Evolutionary conservation across 73 alveolate species (phyloP), one percentile per base, ranked within the genome.

Genomic region (Symbiodinium natans): DNA sequence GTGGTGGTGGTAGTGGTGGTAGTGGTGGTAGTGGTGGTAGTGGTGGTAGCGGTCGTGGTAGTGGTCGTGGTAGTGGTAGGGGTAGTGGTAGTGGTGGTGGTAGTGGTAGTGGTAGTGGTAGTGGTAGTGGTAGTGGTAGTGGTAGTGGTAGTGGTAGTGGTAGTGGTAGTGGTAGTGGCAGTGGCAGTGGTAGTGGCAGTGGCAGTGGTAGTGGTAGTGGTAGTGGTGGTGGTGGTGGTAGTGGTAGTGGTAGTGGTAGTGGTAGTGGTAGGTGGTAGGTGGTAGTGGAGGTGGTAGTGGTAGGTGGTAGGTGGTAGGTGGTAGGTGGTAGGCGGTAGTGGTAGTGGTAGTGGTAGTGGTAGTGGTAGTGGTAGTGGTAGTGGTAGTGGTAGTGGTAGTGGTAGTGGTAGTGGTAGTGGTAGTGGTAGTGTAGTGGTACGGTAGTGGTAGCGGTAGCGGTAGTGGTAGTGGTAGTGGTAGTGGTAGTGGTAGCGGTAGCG

Each of bases 141-240:
- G 82, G 82, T 68, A 19, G 36, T 68, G 82, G 36, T 68, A 19
- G 82, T 68, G 82, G 82, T 68, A 19, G 36, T 54, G 74, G 74
- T 54, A 54, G 74, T 54, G 74, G 74, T 54, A 54, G 74, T 54
- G 74, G 74, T 54, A 54, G 74, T 54, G 74, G 74, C 21, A 54
- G 74, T 54, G 74, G 74, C 21, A 54, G 74, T 54, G 74, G 36
- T 54, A 54, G 74, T 54, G 74, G 74, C 21, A 54, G 74, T 54
- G 74, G 74, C 21, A 54, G 74, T 54, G 74, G 74, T 6, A 19
- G 82, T 68, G 82, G 36, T 54, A 54, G 74, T 54, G 74, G 74
- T 54, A 54, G 74, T 54, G 74, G 74, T 54, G 21, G 74, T 15
- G 74, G 74, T 54, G 21, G 74, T 54, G 21, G 74, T 54, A 54